A percentile compares a stretch with the other conserved stretches of the same genome.
Evolutionary conservation across 257 asterid genomes (phyloP).

Genomic region (Thymus mandschuricus): DNA sequence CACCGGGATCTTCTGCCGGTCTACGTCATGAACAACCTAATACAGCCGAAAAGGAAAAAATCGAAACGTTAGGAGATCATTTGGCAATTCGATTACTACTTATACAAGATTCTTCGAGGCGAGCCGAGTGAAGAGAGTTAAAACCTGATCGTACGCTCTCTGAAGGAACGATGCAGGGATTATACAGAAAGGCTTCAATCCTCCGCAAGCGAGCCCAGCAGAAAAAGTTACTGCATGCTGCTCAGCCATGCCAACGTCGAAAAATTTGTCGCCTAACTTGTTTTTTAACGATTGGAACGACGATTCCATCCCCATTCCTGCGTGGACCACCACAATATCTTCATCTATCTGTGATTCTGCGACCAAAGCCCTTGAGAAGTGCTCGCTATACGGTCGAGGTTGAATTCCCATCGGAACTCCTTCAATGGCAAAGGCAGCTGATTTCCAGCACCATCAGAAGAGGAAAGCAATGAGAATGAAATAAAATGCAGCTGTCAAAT

Average conservation of each 20-base stretch:
- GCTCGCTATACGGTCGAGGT: constrained; percentile 64
- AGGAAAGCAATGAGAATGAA: constrained; percentile 21
- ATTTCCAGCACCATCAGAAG: constrained; percentile 24
- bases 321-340: constrained; percentile 82
- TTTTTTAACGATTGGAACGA: constrained; percentile 60
- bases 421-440: constrained; percentile 43
- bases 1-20: constrained; percentile 82
- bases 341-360: constrained; percentile 66
- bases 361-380: constrained; percentile 70
- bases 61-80: constrained; percentile 8
- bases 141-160: constrained; percentile 90
- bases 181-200: constrained; percentile 88
- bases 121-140: not conserved
- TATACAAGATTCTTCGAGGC: not conserved
- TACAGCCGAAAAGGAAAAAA: constrained; percentile 13
- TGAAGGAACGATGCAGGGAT: constrained; percentile 87
- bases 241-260: constrained; percentile 95
- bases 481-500: constrained; percentile 2
- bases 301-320: constrained; percentile 90
- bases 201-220: constrained; percentile 84
- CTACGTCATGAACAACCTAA: constrained; percentile 91
- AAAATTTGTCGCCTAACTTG: constrained; percentile 59
- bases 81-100: not conserved
- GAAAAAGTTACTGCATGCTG: constrained; percentile 94
- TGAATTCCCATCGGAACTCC: constrained; percentile 31